Evolutionary conservation across 2,329 filamentous ascomycete genomes (phyloP).

Genomic region (Penicillium freii): DNA sequence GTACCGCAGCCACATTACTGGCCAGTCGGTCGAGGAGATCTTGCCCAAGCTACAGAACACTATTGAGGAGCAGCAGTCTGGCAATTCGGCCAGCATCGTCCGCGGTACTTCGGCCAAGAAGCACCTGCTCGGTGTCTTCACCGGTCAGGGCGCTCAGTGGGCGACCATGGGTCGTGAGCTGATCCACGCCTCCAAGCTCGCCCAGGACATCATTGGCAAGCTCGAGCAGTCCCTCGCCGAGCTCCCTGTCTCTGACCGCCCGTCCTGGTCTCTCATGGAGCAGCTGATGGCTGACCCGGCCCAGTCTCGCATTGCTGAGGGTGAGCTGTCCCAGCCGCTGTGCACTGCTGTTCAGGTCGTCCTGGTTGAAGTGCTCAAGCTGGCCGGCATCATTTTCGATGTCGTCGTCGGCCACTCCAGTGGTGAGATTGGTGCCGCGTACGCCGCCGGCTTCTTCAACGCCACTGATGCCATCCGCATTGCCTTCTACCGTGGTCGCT

Average conservation of each 20-base stretch:
- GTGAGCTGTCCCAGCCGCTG: not conserved
- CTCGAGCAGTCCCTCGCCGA: slow-evolving; percentile 2
- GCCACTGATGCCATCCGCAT: slow-evolving; percentile 9
- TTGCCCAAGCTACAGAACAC: not conserved
- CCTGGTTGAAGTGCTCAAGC: not conserved
- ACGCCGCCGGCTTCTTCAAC: slow-evolving; percentile 23
- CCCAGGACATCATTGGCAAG: not conserved
- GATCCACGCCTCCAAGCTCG: not conserved
- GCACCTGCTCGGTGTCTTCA: not conserved
- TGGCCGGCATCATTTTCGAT: slow-evolving; percentile 4
- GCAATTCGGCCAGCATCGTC: not conserved
- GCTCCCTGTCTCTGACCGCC: slow-evolving; percentile 3
- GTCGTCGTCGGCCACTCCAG: slow-evolving; percentile 31
- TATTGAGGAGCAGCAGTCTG: not conserved
- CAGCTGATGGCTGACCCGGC: slow-evolving; percentile 3
- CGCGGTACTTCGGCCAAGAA: not conserved
- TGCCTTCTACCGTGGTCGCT: slow-evolving; percentile 13
- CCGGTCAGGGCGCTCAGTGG: not conserved
- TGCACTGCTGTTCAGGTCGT: not conserved
- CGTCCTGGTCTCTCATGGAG: slow-evolving; percentile 2
- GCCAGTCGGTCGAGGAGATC: not conserved
- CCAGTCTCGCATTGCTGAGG: not conserved
- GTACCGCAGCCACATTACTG: not conserved
- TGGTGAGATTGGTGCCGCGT: slow-evolving; percentile 33
- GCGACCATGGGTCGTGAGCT: not conserved